phyloP scores from a whole-genome alignment of 2,329 filamentous ascomycete species.

The Aureobasidium sp. region DNA sequence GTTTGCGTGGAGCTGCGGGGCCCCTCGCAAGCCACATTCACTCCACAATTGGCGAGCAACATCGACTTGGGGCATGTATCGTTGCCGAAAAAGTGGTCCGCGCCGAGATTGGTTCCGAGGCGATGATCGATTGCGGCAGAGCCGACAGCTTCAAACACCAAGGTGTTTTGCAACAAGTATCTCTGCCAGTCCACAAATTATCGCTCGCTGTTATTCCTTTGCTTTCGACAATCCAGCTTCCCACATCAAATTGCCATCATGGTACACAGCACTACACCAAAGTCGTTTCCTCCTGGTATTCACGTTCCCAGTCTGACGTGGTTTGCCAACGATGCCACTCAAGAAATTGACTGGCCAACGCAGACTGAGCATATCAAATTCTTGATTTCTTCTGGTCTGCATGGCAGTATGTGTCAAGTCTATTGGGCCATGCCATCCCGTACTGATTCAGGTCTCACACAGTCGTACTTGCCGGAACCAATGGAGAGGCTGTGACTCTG shows the following conservation, averaged over 20 bases:
- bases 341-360: constrained; percentile 51
- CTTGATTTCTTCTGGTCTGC: constrained; percentile 46
- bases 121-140: neutral
- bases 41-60: neutral
- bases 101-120: neutral
- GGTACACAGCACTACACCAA: neutral
- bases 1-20: neutral
- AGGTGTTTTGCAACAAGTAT: neutral
- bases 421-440: no score
- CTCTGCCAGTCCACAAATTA: neutral
- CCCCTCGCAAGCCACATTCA: neutral
- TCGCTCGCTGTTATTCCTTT: no score
- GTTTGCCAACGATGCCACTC: constrained; percentile 42
- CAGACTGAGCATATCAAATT: constrained; percentile 49
- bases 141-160: neutral
- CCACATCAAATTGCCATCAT: neutral
- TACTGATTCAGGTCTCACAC: constrained; percentile 43
- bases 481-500: constrained; percentile 75
- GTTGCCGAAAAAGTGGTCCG: neutral
- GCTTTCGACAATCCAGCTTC: neutral
- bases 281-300: constrained; percentile 43
- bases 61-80: no score
- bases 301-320: constrained; percentile 53
- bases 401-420: constrained; percentile 39
- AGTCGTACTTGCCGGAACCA: constrained; percentile 71